Base-by-base conservation (phyloP, 306 rosid genomes). In the Pueraria montana region DNA sequence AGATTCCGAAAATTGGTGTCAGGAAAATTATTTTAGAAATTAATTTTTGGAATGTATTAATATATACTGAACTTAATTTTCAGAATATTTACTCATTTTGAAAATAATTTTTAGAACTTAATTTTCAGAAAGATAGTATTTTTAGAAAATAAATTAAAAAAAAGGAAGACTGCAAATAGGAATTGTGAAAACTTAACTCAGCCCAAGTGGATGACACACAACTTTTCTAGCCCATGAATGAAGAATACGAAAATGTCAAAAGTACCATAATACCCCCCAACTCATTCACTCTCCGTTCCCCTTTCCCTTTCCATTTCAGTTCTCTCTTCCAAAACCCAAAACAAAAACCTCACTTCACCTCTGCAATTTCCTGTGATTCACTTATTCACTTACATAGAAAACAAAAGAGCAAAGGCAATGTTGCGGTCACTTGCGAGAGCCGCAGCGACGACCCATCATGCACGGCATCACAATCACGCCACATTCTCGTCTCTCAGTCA, bases 401-500 rank as follows among this genome's bases (percentile, higher is more conserved):
- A 30, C 27, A 0, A 30, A 56, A 43, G 64, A 27, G 30, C 4
- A 26, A 17, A 63, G 36, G n/a, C 83, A 85, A 96, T 93, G 98
- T 66, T 91, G 80, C 87, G 92, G 61, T 84, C 87, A 2, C 42
- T 91, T 80, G 72, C 84, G 1, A 84, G 89, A 82, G 67, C 90
- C 59, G 83, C 92, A 42, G 58, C 90, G 18, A 69, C 90, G 18
- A 69, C 67, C 20, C 78, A 73, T 21, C 76, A 67, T 2, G 40
- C 84, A 50, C 80, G 84, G 85, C 76, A 76, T n/a, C 74, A 62
- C n/a, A 78, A 77, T 0, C 21, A 72, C 77, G 21, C 80, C 11
- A 53, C 87, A 72, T 62, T 79, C 34, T 81, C 87, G 36, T 32
- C 86, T 42, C 80, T 66, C 20, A 83, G 34, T 53, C 89, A 74